Base-by-base conservation (phyloP, 2,329 filamentous ascomycete species). In the Cladophialophora bantiana region DNA sequence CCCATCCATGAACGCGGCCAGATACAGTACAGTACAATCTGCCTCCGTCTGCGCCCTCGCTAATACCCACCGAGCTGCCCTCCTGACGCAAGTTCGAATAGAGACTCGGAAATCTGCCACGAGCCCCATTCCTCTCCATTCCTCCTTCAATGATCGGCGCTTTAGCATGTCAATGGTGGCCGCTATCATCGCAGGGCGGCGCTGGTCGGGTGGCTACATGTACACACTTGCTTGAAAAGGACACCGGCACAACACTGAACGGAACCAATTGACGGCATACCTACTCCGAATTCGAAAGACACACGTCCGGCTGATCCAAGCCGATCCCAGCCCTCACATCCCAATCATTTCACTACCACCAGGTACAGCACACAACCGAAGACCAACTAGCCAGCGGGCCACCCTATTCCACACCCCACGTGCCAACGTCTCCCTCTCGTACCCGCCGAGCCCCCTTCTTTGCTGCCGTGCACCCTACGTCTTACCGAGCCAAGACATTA, bases 81-180 rank as follows among this genome's bases (percentile, higher is more conserved):
- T 20, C 57, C 40, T 36, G 15, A 7, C 32, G 13, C 6, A 26
- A 26, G 26, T 61, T 61, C 59, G 35, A 54, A 61, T 42, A 61
- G 34, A 54, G 13, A 36, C 31, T 61, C 59, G 59, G 59, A 15
- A 54, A 13, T 61, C 45, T 34, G 48, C 59, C 59, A 61, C 59
- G 59, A 36, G 34, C 52, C 31, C 31, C 31, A 35, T 34, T 7
- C 52, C 12, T 15, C 26, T 26, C 26, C 26, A 26, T 26, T 42
- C 52, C 12, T 15, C 34, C 18, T 34, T 42, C 18, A 26, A 12
- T 12, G 55, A 58, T 58, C 55, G 55, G 34, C 55, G 34, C 12
- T 42, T 34, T 40, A 58, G 55, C 55, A n/a, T 58, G 35, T 15
- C 55, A 10, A 12, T 26, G 18, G n/a, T 50, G 20, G 45, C 45